phyloP scores from a whole-genome alignment of 805 yeast species.

The Saturnispora sanitii region DNA sequence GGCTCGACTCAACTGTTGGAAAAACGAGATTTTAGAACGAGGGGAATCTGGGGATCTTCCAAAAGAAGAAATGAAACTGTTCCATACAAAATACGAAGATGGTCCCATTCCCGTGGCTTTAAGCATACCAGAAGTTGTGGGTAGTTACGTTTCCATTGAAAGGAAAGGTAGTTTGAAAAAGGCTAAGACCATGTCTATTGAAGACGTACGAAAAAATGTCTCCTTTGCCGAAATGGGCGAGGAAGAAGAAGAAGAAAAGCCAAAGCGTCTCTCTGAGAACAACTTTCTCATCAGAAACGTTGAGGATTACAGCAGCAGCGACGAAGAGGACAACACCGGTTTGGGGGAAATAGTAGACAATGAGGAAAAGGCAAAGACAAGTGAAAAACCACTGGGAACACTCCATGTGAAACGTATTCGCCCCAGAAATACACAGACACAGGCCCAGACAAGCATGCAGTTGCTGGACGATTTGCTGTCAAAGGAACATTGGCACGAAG shows the following conservation, averaged over 20 bases:
- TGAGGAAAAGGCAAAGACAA: background rate
- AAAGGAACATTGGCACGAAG: too few species aligned
- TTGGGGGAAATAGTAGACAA: background rate
- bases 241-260: constrained; percentile 8
- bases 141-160: constrained; percentile 15
- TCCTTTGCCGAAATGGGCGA: constrained; percentile 20
- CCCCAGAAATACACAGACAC: too few species aligned
- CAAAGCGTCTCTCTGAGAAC: constrained; percentile 21
- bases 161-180: constrained; percentile 14
- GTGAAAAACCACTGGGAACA: too few species aligned
- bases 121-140: constrained; percentile 2
- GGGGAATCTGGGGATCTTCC: constrained; percentile 16
- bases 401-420: too few species aligned
- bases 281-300: constrained; percentile 26
- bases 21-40: constrained; percentile 64
- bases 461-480: background rate
- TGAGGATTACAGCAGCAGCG: constrained; percentile 22
- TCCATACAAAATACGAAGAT: constrained; percentile 17
- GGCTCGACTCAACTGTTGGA: constrained; percentile 87
- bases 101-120: constrained; percentile 1
- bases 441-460: too few species aligned
- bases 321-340: background rate
- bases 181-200: background rate
- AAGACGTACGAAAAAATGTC: constrained; percentile 20
- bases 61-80: constrained; percentile 20